These are phyloP conservation scores for Mollisiaceae sp. DNA, from an alignment of 2,329 filamentous ascomycete genomes.

Conservation along the genomic window DNA sequence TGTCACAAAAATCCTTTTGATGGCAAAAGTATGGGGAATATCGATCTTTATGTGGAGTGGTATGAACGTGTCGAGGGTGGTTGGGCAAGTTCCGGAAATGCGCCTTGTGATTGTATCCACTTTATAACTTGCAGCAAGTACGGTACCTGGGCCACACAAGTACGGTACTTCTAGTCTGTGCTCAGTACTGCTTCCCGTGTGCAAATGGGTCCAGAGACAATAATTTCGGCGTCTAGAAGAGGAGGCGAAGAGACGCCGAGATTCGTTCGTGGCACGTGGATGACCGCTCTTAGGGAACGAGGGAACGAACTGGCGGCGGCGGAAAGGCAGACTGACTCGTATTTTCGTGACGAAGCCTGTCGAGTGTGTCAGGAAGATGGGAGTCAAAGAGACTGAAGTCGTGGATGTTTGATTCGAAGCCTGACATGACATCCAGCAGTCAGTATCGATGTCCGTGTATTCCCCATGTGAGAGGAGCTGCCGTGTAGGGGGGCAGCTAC, in stretches of 20 bases:
- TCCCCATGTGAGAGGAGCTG: neutral
- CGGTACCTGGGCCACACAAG: slow-evolving; percentile 1
- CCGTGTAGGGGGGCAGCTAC: neutral
- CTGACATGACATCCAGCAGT: neutral
- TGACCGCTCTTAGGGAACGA: neutral
- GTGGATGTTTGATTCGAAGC: neutral
- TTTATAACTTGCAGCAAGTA: neutral
- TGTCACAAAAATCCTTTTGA: slow-evolving; percentile 20
- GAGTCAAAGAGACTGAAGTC: neutral
- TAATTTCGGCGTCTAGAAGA: slow-evolving; percentile 9
- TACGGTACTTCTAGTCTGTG: neutral
- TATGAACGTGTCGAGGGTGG: neutral
- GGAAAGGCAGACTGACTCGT: slow-evolving; percentile 8
- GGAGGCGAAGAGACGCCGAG: slow-evolving; percentile 13
- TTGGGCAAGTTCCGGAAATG: neutral
- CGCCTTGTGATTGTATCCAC: neutral
- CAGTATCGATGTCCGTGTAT: neutral
- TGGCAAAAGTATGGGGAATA: slow-evolving; percentile 12
- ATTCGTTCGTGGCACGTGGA: neutral
- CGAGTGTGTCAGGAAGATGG: neutral
- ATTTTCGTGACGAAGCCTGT: neutral
- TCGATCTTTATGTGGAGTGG: slow-evolving; percentile 9
- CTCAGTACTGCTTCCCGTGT: neutral
- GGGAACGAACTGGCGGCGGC: neutral
- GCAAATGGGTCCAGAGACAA: neutral